Evolutionary conservation across 768 basidiomycete genomes (phyloP).

Genomic region (Leccinum disarticulatum): DNA sequence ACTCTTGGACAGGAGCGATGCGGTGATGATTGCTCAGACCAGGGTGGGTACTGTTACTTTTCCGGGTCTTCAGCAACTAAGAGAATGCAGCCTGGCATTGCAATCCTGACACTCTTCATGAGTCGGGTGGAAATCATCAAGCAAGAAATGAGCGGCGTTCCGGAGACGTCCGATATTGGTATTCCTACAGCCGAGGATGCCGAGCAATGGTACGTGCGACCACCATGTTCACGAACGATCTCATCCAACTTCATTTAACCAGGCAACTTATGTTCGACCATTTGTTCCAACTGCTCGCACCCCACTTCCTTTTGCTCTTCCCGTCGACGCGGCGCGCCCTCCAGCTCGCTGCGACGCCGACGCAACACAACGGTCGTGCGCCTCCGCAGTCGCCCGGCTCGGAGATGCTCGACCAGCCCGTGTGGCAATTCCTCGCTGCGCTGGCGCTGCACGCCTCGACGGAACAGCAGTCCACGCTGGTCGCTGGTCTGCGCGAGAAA

Average conservation of each 20-base stretch:
- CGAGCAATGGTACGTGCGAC: constrained; percentile 65
- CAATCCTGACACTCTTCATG: constrained; percentile 85
- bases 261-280: constrained; percentile 91
- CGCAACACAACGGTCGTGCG: constrained; percentile 46
- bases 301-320: constrained; percentile 79
- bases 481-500: constrained; percentile 85
- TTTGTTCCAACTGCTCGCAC: constrained; percentile 76
- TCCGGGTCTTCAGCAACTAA: constrained; percentile 1
- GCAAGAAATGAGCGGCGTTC: constrained; percentile 55
- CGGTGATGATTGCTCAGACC: constrained; percentile 71
- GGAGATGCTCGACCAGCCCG: constrained; percentile 81
- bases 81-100: constrained; percentile 75
- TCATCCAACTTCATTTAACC: constrained; percentile 11
- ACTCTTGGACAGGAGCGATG: constrained; percentile 75
- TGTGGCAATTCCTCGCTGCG: constrained; percentile 94
- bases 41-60: constrained; percentile 52
- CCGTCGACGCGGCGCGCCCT: constrained; percentile 77
- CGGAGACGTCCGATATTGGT: constrained; percentile 57
- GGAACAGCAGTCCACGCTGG: constrained; percentile 88
- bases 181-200: constrained; percentile 70
- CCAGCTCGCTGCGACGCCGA: constrained; percentile 38
- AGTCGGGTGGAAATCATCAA: constrained; percentile 93
- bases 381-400: constrained; percentile 58
- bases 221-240: background rate
- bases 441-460: constrained; percentile 80